A percentile compares a stretch with the other conserved stretches of the same genome.
phyloP scores from a whole-genome alignment of 495 filamentous ascomycete genomes.

The Lophiostoma macrostomum region DNA sequence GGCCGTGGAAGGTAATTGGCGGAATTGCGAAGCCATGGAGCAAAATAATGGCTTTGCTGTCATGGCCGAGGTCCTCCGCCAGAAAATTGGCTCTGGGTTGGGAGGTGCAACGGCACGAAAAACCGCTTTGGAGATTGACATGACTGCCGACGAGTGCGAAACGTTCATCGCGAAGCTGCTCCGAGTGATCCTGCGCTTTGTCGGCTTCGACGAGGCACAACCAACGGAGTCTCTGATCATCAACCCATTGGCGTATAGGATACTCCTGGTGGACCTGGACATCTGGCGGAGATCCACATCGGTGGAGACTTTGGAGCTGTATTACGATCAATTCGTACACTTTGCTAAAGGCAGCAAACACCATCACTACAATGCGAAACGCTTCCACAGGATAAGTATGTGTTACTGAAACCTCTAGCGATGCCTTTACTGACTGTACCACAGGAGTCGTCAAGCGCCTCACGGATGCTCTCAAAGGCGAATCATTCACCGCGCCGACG shows the following conservation, averaged over 20 bases:
- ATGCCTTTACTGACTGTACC: neutral
- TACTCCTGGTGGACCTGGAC: conserved; percentile 88
- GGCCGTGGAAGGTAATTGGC: conserved; percentile 83
- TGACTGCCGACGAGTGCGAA: conserved; percentile 54
- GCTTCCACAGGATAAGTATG: conserved; percentile 87
- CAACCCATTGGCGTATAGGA: conserved; percentile 89
- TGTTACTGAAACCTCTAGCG: conserved; percentile 24
- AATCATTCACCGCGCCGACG: conserved; percentile 66
- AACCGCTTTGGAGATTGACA: conserved; percentile 29
- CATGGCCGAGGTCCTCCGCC: conserved; percentile 70
- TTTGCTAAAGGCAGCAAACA: conserved; percentile 84
- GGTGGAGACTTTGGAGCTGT: conserved; percentile 70
- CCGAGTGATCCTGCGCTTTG: conserved; percentile 72
- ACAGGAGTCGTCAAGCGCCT: conserved; percentile 85
- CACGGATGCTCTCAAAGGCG: conserved; percentile 82
- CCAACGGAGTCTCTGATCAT: conserved; percentile 87
- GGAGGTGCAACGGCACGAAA: conserved; percentile 39
- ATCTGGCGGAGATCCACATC: conserved; percentile 76
- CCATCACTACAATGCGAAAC: conserved; percentile 83
- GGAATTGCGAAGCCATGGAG: conserved; percentile 98
- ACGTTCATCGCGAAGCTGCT: conserved; percentile 68
- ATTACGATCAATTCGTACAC: conserved; percentile 84
- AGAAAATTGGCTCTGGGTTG: conserved; percentile 63
- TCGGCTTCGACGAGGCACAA: conserved; percentile 75
- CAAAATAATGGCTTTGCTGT: conserved; percentile 90